Percentiles rank a stretch among this genome's conserved stretches.
These are phyloP conservation scores for Claviceps lovelessii DNA, from an alignment of 2,329 filamentous ascomycete species.

Conservation along the genomic window DNA sequence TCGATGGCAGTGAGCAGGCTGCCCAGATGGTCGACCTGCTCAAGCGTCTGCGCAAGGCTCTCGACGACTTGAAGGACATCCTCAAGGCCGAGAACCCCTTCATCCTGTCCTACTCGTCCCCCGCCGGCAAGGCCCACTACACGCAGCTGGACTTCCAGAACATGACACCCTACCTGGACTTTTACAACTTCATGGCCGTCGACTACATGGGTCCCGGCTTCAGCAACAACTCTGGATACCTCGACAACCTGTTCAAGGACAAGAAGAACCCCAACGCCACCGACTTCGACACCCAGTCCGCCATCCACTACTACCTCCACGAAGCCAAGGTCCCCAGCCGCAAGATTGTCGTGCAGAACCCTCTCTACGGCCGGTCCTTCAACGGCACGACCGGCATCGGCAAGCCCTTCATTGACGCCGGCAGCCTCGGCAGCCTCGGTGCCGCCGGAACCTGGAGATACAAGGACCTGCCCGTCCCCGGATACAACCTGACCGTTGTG, in stretches of 20 bases:
- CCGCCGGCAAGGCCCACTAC: constrained; percentile 35
- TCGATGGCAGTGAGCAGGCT: constrained; percentile 23
- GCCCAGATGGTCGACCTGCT: constrained; percentile 28
- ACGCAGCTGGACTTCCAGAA: constrained; percentile 32
- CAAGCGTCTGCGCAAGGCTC: constrained; percentile 24
- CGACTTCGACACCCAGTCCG: constrained; percentile 52
- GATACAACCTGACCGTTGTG: constrained; percentile 32
- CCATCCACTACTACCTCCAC: constrained; percentile 37
- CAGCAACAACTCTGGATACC: constrained; percentile 48
- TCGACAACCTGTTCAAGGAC: constrained; percentile 52
- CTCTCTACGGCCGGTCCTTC: constrained; percentile 66
- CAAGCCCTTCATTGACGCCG: constrained; percentile 45
- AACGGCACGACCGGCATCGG: constrained; percentile 53
- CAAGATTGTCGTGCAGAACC: constrained; percentile 64
- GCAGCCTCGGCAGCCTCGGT: constrained; percentile 31
- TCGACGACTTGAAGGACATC: constrained; percentile 26
- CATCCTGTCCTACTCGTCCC: constrained; percentile 33
- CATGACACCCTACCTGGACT: constrained; percentile 43
- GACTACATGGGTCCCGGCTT: constrained; percentile 53
- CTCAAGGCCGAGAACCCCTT: constrained; percentile 31
- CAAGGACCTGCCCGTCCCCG: constrained; percentile 50
- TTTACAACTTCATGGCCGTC: constrained; percentile 53
- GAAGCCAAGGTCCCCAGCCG: constrained; percentile 37
- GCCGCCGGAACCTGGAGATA: constrained; percentile 59
- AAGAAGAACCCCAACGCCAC: constrained; percentile 39